These are phyloP conservation scores for Calonectria multiphialidica DNA, from an alignment of 2,329 filamentous ascomycete species.

Conservation along the genomic window DNA sequence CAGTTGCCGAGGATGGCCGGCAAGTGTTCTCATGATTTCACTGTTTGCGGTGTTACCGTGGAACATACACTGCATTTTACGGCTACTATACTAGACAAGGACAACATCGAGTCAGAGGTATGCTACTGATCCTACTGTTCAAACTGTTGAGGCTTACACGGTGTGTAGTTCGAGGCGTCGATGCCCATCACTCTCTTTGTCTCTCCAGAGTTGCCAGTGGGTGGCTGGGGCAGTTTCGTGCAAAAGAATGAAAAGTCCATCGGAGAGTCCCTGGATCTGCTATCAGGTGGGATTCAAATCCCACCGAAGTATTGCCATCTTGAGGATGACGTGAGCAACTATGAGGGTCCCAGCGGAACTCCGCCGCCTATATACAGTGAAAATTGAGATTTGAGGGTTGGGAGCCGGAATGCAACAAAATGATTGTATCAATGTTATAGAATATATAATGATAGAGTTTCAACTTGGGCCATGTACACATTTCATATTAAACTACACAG, in stretches of 20 bases:
- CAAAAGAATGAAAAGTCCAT: neutral
- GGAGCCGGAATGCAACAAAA: too few relatives aligned
- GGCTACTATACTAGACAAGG: neutral
- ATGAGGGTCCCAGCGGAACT: neutral
- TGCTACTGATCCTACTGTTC: fast-evolving
- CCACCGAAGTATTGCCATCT: conserved; percentile 4
- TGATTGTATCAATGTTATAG: too few relatives aligned
- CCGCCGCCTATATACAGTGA: conserved; percentile 13
- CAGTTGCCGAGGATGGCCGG: neutral
- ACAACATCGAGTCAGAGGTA: conserved; percentile 10
- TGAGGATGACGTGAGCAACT: neutral
- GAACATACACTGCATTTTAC: conserved; percentile 11
- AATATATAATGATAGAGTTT: too few relatives aligned
- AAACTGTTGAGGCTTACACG: neutral
- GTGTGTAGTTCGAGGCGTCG: neutral
- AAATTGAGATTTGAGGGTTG: neutral
- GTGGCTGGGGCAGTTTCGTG: conserved; percentile 14
- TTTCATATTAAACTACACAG: too few relatives aligned
- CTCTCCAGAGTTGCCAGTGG: conserved; percentile 15
- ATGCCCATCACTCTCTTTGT: conserved; percentile 8
- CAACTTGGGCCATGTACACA: too few relatives aligned
- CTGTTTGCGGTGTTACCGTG: neutral
- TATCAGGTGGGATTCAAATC: conserved; percentile 12
- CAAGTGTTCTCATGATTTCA: conserved; percentile 9
- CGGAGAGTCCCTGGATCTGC: neutral